Evolutionary conservation across 306 rosid species (phyloP), one percentile per base, ranked within the genome.

Genomic region (Morella rubra): DNA sequence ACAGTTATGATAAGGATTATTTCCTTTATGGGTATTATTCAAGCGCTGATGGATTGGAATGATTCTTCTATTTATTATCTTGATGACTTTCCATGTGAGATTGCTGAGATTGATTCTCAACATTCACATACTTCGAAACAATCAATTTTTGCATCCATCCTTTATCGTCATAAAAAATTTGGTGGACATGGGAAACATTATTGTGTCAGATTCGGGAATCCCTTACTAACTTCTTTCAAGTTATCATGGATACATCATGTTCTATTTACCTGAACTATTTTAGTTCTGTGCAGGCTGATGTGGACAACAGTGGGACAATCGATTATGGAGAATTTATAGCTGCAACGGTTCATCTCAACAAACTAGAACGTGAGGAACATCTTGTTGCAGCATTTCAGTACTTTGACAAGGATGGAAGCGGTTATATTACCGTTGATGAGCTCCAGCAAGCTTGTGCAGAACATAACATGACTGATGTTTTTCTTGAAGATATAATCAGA

Each of bases 251-350:
- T 58, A 67, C 40, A 59, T 76, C 19, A 40, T 80, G 69, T 76
- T 72, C 47, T 54, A 20, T 77, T 40, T 50, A 47, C 61, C 91
- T 82, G 41, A 89, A 80, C 80, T 76, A 75, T 55, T 81, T 75
- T 81, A 45, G 68, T 82, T 78, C 45, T 87, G 79, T 75, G 46
- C 91, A 93, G 98, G 98, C 98, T 84, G 98, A 93, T 81, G 93
- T 93, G 76, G 98, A 93, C 86, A 93, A 90, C 74, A 93, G 96
- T 80, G 98, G 98, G 68, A 93, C 98, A 41, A 93, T 93, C 74
- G 98, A 93, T 84, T 93, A 93, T 74, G 98, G 98, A 70, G 98
- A 93, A 78, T 93, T 93, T 80, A 89, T 93, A 76, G 98, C 98
- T 67, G 98, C 98, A 49, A 93, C 98, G 50, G 91, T 93, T 81